Evolutionary conservation across 208 protist species (phyloP), one percentile per base, ranked within the genome.

Genomic region (Angomonas deanei): DNA sequence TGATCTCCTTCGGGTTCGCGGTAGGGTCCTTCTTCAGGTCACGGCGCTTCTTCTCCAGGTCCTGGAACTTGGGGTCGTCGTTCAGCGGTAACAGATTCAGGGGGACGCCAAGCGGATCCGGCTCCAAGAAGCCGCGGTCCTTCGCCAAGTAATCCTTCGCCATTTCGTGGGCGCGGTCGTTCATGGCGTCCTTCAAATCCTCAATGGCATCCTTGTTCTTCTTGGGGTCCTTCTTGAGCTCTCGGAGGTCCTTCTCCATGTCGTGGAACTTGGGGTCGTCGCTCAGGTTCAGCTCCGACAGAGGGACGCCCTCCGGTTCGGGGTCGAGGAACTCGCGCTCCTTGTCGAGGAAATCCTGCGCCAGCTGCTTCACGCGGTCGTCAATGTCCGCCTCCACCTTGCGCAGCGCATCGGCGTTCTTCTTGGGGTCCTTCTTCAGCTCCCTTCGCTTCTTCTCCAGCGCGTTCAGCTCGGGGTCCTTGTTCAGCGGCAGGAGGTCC

Each of bases 281-380:
- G 27, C 74, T 61, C 11, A 94, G 69, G 15, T 76, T 72, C 53
- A 92, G 50, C n/a, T 76, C 70, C 42, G 68, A 52, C 47, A 92
- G 66, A 39, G 80, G 80, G 24, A 94, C 74, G 27, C 80, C 81
- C 53, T 82, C 72, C 13, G 77, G 80, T 30, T 84, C 70, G 31
- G 70, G 80, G 65, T 87, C 80, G 15, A 92, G 64, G 68, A 94
- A 88, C 8, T 70, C 68, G 30, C 80, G 82, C 72, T 88, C 83
- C 72, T 89, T 89, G 38, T 75, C 79, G 30, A 88, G 27, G 57
- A 84, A 87, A 55, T 86, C 79, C 19, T 67, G 62, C 15, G 83
- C 87, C 27, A 93, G 84, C 46, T 78, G 63, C 26, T 84, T 69
- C 13, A 90, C 78, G 54, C 81, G 75, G 49, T 68, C 73, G 21